Evolutionary conservation across 257 asterid genomes (phyloP), one percentile per base, ranked within the genome.

Genomic region (Solanum peruvianum): DNA sequence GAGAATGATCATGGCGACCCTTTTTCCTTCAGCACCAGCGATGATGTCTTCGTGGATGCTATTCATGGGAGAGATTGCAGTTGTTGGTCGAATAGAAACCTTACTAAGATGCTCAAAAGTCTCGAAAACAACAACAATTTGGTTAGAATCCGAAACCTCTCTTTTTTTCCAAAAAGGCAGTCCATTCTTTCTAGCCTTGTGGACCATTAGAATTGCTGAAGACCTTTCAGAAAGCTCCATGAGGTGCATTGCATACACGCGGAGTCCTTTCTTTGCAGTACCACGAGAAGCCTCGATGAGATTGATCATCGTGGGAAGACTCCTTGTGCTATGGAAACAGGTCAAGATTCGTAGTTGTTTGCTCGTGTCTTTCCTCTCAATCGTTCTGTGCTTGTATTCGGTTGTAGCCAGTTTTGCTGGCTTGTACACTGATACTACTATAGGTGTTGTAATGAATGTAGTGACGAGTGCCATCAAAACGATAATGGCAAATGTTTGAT

Each of bases 401-500:
- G 90, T 15, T 56, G 1, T 76, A 3, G 93, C 92, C 76, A 86
- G 47, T 18, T 91, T 89, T 6, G 95, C 95, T 0, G 97, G 97
- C 89, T 90, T 92, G 88, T 93, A 94, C 21, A 90, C 66, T 11
- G 90, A 83, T 27, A 87, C 72, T 0, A 93, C 95, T 1, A 85
- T 75, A 0, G 97, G 97, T 0, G 95, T 94, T 0, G 94, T 94
- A 9, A 94, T 91, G 76, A 93, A 93, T 7, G 97, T 92, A 0
- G 97, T 94, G 93, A 93, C 91, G 60, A 94, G 58, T 11, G 94
- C 97, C 97, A 93, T 94, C 44, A 94, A 29, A 2, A 94, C 95
- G 89, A 94, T 77, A 52, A 94, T 90, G 4, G 97, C 94, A 60
- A 94, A 94, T 1, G 94, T 88, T 76, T 94, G 93, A 86, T 94